These are phyloP conservation scores for Salvia sclarea DNA, from an alignment of 305 asterid species.

Conservation along the genomic window DNA sequence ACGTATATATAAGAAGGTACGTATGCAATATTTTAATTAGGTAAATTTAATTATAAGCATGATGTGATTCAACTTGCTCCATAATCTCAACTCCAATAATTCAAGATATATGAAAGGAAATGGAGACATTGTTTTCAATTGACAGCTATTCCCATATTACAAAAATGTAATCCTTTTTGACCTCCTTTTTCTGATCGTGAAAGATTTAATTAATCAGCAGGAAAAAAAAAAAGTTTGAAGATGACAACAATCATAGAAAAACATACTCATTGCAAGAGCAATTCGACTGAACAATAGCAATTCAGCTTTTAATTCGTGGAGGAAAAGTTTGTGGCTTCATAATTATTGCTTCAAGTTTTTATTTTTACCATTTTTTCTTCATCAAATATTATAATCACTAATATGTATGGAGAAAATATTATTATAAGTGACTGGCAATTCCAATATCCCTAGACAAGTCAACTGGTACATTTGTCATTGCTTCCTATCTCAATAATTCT, in stretches of 20 bases:
- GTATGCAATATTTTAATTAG: neutral
- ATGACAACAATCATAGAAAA: conserved; percentile 28
- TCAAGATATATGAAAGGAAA: conserved; percentile 14
- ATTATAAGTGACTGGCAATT: neutral
- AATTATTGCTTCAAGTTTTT: conserved; percentile 5
- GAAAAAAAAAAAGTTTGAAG: conserved; percentile 8
- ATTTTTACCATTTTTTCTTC: neutral
- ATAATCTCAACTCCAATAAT: conserved; percentile 22
- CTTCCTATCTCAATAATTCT: conserved; percentile 17
- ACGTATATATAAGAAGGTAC: too few species aligned
- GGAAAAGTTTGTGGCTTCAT: conserved; percentile 8
- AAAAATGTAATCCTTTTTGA: neutral
- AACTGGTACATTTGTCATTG: conserved; percentile 17
- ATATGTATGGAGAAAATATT: neutral
- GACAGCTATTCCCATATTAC: conserved; percentile 24
- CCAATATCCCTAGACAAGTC: neutral
- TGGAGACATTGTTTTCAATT: conserved; percentile 33
- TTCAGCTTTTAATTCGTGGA: conserved; percentile 34
- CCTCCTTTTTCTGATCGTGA: neutral
- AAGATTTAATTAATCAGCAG: neutral
- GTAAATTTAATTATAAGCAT: neutral
- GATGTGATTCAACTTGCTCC: conserved; percentile 14
- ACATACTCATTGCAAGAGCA: conserved; percentile 36
- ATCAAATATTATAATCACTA: too few species aligned
- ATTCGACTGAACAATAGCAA: conserved; percentile 19